A percentile compares a stretch with the other conserved stretches of the same genome.
These are phyloP conservation scores for Ganoderma meredithae DNA, from an alignment of 1,284 basidiomycete species.

Conservation along the genomic window DNA sequence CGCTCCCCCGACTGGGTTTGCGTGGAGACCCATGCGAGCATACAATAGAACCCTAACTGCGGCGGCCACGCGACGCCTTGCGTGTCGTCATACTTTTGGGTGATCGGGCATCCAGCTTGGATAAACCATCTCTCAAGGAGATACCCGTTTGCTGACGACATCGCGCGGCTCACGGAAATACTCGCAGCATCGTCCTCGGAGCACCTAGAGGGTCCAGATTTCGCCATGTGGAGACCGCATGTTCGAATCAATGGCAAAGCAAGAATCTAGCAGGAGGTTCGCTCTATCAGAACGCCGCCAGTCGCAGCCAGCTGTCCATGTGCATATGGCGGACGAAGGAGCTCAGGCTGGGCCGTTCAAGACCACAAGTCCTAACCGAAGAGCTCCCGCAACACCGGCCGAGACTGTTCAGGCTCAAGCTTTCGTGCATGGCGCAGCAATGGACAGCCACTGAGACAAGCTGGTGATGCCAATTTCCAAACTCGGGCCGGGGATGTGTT, in stretches of 20 bases:
- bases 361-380: neutral
- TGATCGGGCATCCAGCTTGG: constrained; percentile 1
- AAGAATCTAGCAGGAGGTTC: neutral
- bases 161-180: constrained; percentile 4
- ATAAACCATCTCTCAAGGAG: constrained; percentile 2
- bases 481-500: neutral
- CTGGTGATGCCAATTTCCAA: neutral
- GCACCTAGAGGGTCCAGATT: neutral
- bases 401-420: constrained; percentile 3
- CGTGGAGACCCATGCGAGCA: neutral
- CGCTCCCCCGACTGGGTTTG: neutral
- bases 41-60: constrained; percentile 1
- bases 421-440: neutral
- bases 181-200: neutral
- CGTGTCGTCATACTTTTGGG: constrained; percentile 4
- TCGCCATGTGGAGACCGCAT: neutral
- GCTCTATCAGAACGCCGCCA: neutral
- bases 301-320: neutral
- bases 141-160: constrained; percentile 5
- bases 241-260: neutral
- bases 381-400: neutral
- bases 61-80: neutral
- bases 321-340: neutral
- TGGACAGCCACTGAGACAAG: neutral
- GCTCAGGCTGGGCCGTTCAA: constrained; percentile 3